Evolutionary conservation across 2,329 filamentous ascomycete species (phyloP).

Genomic region (Aspergillus ochraceus): DNA sequence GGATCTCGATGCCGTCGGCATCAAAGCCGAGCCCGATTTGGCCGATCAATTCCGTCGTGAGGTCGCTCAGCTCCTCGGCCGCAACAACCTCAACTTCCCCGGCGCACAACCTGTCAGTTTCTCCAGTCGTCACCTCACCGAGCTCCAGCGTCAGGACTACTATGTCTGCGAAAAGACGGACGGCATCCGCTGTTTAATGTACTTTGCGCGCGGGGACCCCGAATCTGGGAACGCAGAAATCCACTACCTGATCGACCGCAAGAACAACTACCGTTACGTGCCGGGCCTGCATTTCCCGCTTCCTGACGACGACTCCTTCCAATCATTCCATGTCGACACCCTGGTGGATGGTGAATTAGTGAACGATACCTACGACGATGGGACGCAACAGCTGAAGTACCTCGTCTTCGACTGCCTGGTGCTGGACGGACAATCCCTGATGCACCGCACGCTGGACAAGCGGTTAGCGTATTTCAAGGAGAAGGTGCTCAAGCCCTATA

Average conservation of each 20-base stretch:
- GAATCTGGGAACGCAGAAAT: slow-evolving; percentile 65
- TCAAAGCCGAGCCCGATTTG: slow-evolving; percentile 64
- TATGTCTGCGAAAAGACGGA: slow-evolving; percentile 99
- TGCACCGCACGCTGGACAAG: slow-evolving; percentile 81
- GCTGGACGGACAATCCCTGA: slow-evolving; percentile 73
- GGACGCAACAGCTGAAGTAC: slow-evolving; percentile 71
- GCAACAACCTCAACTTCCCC: slow-evolving; percentile 71
- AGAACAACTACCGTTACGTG: slow-evolving; percentile 94
- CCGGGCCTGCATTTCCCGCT: slow-evolving; percentile 78
- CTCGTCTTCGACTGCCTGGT: slow-evolving; percentile 92
- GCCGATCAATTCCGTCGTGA: slow-evolving; percentile 66
- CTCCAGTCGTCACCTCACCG: slow-evolving; percentile 74
- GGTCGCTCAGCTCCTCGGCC: slow-evolving; percentile 73
- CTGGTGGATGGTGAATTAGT: slow-evolving; percentile 93
- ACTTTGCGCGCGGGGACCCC: slow-evolving; percentile 62
- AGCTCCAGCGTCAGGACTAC: slow-evolving; percentile 82
- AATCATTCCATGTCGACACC: slow-evolving; percentile 74
- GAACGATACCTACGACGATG: slow-evolving; percentile 71
- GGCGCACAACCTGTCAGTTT: slow-evolving; percentile 96
- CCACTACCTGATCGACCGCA: slow-evolving; percentile 94
- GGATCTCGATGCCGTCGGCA: slow-evolving; percentile 51
- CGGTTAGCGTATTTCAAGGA: slow-evolving; percentile 83
- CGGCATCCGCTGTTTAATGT: slow-evolving; percentile 92
- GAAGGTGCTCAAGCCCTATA: slow-evolving; percentile 75
- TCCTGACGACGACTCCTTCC: slow-evolving; percentile 58